These are phyloP conservation scores for Carex cristatella DNA, from an alignment of 176 grass and related monocot species.

Conservation along the genomic window DNA sequence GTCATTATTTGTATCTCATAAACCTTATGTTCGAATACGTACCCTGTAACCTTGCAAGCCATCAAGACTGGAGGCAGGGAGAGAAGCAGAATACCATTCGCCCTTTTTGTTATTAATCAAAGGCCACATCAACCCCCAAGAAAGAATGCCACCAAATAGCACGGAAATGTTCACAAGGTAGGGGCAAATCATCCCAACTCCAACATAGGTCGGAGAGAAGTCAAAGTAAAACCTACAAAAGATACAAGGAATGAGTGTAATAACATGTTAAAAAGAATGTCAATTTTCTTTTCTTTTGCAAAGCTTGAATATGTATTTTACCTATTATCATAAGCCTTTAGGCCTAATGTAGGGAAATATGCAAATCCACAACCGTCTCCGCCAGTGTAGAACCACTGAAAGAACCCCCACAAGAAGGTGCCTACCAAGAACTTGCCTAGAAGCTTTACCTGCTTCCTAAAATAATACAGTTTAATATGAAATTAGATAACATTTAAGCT, in stretches of 20 bases:
- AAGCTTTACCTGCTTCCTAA: constrained; percentile 64
- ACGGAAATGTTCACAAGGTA: constrained; percentile 76
- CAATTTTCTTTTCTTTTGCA: background rate
- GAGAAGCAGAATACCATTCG: constrained; percentile 43
- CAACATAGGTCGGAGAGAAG: constrained; percentile 78
- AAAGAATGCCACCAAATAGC: constrained; percentile 52
- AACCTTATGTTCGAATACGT: background rate
- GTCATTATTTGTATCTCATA: background rate
- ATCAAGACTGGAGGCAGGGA: constrained; percentile 38
- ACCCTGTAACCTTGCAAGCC: constrained; percentile 73
- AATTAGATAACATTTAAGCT: background rate
- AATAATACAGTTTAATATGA: constrained; percentile 18
- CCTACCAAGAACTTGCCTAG: constrained; percentile 54
- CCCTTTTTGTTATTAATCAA: constrained; percentile 64
- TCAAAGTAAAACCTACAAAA: constrained; percentile 64
- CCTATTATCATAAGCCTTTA: constrained; percentile 63
- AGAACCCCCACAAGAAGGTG: constrained; percentile 80
- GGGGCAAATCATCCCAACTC: constrained; percentile 83
- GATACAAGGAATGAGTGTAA: background rate
- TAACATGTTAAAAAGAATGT: background rate
- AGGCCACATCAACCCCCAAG: constrained; percentile 82
- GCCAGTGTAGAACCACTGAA: constrained; percentile 91
- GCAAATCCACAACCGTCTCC: constrained; percentile 50
- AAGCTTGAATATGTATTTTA: background rate
- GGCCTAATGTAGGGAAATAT: constrained; percentile 53